A percentile compares a stretch with the other conserved stretches of the same genome.
These are phyloP conservation scores for Aspergillus sp. DNA, from an alignment of 2,329 filamentous ascomycete genomes.

Conservation along the genomic window DNA sequence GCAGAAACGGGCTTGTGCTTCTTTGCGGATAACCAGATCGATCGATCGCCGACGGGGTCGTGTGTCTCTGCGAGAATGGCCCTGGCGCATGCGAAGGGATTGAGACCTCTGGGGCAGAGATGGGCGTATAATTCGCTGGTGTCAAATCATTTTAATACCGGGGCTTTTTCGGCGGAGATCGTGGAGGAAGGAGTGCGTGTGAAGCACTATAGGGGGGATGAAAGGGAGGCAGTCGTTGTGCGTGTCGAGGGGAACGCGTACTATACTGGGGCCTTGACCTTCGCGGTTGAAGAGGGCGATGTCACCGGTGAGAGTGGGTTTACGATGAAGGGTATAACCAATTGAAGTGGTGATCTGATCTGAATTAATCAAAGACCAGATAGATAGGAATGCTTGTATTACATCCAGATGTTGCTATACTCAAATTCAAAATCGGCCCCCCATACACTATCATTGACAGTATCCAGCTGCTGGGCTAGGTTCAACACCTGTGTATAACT, in stretches of 20 bases:
- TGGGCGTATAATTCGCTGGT: conserved; percentile 41
- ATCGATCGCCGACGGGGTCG: conserved; percentile 43
- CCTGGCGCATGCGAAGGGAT: conserved; percentile 33
- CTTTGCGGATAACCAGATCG: conserved; percentile 49
- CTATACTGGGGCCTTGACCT: conserved; percentile 31
- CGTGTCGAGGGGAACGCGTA: conserved; percentile 33
- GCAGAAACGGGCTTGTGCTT: conserved; percentile 47
- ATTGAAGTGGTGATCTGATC: too few relatives aligned
- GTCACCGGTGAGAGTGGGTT: conserved; percentile 20
- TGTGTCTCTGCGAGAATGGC: conserved; percentile 40
- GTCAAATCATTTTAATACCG: conserved; percentile 27
- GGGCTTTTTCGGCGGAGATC: conserved; percentile 26
- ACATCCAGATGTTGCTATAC: conserved; percentile 2
- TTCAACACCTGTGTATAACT: not conserved
- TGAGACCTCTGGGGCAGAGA: conserved; percentile 19
- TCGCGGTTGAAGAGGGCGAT: conserved; percentile 33
- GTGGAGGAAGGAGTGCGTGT: conserved; percentile 12
- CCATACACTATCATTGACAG: not conserved
- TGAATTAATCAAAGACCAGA: too few relatives aligned
- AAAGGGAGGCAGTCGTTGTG: conserved; percentile 21
- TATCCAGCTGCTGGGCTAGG: not conserved
- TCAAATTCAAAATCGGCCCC: conserved; percentile 1
- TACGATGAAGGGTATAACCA: conserved; percentile 14
- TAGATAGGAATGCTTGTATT: not conserved
- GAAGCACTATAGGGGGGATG: not conserved